A percentile compares a stretch with the other conserved stretches of the same genome.
Evolutionary conservation across 441 rosid genomes (phyloP).

Genomic region (Raphanus hybrid): DNA sequence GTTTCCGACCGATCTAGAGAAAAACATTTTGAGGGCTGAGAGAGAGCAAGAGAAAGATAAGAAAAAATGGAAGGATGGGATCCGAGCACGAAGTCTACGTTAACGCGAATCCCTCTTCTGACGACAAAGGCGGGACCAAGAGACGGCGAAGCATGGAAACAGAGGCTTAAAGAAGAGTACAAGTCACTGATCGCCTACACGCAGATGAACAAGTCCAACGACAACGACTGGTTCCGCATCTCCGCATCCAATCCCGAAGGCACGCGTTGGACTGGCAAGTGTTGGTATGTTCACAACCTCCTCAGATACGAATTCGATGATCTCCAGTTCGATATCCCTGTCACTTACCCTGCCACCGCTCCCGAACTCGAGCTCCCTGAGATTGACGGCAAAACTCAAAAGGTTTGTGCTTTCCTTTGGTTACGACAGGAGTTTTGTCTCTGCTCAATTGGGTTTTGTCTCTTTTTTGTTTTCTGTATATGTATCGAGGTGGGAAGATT

Average conservation of each 20-base stretch:
- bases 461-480: constrained; percentile 45
- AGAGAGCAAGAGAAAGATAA: neutral
- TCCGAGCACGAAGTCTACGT: constrained; percentile 87
- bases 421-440: neutral
- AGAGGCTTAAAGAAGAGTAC: constrained; percentile 95
- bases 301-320: constrained; percentile 94
- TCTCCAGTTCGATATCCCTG: constrained; percentile 90
- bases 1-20: neutral
- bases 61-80: constrained; percentile 89
- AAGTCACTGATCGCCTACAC: constrained; percentile 86
- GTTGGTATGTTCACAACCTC: constrained; percentile 97
- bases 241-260: constrained; percentile 88
- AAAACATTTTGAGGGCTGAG: neutral
- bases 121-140: constrained; percentile 90
- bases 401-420: constrained; percentile 45
- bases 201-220: constrained; percentile 98
- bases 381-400: constrained; percentile 93
- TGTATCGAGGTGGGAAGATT: constrained; percentile 99
- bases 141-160: constrained; percentile 88
- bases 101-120: constrained; percentile 84
- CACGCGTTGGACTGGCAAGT: constrained; percentile 94
- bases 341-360: constrained; percentile 89
- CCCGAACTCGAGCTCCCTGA: constrained; percentile 91
- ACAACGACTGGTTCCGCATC: constrained; percentile 97
- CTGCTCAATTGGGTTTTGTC: constrained; percentile 2